Base-by-base conservation (phyloP, 2,329 filamentous ascomycete genomes). In the Ophiostoma quercus region DNA sequence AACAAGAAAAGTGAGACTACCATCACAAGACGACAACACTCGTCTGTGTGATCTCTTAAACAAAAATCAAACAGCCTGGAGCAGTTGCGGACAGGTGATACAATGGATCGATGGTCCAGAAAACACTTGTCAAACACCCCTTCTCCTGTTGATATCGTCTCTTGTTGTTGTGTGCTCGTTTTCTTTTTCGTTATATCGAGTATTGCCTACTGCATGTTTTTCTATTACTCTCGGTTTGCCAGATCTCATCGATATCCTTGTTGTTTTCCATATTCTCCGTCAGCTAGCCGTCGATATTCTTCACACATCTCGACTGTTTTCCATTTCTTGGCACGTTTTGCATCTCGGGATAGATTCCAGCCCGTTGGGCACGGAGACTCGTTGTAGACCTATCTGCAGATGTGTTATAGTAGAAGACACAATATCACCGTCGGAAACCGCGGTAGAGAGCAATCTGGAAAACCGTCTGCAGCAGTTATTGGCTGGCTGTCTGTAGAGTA, bases 21-120 rank as follows among this genome's bases (percentile, higher is more conserved):
- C 34, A 14, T 41, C 39, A 16, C 16, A 29, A 68, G 22, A 29
- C n/a, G 32, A 62, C 32, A 11, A 6, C 25, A 34, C 16, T 62
- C 51, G 67, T 70, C 54, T 66, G 60, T 69, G 71, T 71, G 60
- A 34, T 66, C n/a, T 70, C 70, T 72, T 69, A 68, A 72, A 69
- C 70, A 71, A 60, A 54, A 69, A 54, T 69, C 67, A 68, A 72
- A 74, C 74, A 74, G n/a, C 22, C 77, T 74, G 75, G 29, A 22
- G 37, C 47, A 69, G 68, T 67, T 9, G 43, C n/a, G 4, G 73
- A 76, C 70, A 74, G 71, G 70, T 76, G 75, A 75, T 76, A 76
- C 75, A 73, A 73, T 71, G 74, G 74, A 76, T 75, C 73, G 74
- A 67, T 71, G 74, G 74, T 74, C 73, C 70, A 72, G 73, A 72